Evolutionary conservation across 2,329 filamentous ascomycete species (phyloP).

Genomic region (Monilinia vaccinii-corymbosi): DNA sequence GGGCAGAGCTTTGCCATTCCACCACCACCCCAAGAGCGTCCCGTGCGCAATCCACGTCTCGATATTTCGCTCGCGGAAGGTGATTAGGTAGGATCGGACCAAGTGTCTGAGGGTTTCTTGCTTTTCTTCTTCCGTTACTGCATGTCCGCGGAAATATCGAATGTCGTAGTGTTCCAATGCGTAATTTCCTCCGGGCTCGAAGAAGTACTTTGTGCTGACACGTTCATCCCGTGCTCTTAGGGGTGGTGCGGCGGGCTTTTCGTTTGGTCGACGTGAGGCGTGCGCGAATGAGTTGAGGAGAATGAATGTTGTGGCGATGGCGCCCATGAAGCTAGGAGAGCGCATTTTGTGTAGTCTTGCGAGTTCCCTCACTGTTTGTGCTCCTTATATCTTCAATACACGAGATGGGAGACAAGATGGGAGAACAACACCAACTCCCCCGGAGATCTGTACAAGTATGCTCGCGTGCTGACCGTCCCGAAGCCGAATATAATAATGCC

Average conservation of each 20-base stretch:
- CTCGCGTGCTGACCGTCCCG: too few relatives aligned
- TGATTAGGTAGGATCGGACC: conserved; percentile 63
- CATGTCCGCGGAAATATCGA: conserved; percentile 54
- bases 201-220: conserved; percentile 24
- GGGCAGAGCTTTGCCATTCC: conserved; percentile 68
- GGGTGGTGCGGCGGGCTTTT: not conserved
- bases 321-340: not conserved
- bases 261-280: not conserved
- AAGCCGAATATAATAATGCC: too few relatives aligned
- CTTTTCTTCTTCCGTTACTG: conserved; percentile 57
- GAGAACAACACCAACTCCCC: not conserved
- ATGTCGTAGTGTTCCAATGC: conserved; percentile 64
- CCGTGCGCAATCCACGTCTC: conserved; percentile 87
- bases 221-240: not conserved
- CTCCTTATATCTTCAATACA: not conserved
- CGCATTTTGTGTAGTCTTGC: not conserved
- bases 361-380: not conserved
- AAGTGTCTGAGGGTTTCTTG: conserved; percentile 58
- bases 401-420: too few relatives aligned
- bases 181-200: conserved; percentile 50
- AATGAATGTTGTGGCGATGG: not conserved
- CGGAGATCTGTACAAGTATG: not conserved
- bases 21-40: conserved; percentile 81
- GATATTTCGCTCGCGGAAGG: conserved; percentile 52
- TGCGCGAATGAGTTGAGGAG: not conserved